Conservation (phyloP, 2,329 filamentous ascomycete genomes). For the Cucurbitaria berberidis region DNA sequence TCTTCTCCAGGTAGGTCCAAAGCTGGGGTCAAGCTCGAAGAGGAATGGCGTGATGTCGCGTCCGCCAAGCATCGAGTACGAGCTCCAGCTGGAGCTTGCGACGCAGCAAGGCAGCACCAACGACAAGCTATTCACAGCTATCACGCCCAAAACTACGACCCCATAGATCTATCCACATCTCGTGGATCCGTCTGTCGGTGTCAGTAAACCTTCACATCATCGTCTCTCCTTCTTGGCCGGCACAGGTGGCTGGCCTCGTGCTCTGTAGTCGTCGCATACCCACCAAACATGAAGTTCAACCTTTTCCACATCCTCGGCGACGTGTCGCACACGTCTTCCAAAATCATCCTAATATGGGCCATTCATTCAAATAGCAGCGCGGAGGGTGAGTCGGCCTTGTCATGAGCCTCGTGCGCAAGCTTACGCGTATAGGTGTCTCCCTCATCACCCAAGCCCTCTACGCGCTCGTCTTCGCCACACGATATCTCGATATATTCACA, state of each 20-base stretch:
- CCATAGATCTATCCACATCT: neutral
- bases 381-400: slow-evolving; percentile 64
- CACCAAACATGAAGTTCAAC: slow-evolving; percentile 46
- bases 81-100: slow-evolving; percentile 1
- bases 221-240: neutral
- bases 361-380: slow-evolving; percentile 89
- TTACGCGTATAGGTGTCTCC: slow-evolving; percentile 69
- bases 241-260: slow-evolving; percentile 30
- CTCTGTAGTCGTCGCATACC: slow-evolving; percentile 30
- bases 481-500: slow-evolving; percentile 83
- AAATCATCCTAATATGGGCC: slow-evolving; percentile 87
- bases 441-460: slow-evolving; percentile 92
- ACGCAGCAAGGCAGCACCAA: slow-evolving; percentile 2
- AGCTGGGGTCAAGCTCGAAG: no score
- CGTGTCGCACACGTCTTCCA: slow-evolving; percentile 82
- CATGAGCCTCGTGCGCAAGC: neutral
- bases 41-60: neutral
- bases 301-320: slow-evolving; percentile 81
- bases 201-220: slow-evolving; percentile 1
- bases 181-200: neutral
- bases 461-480: slow-evolving; percentile 80
- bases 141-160: no score
- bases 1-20: no score
- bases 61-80: neutral
- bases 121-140: no score